Conservation (phyloP, 176 grass and related monocot species). For the Ampelocalamus luodianensis region DNA sequence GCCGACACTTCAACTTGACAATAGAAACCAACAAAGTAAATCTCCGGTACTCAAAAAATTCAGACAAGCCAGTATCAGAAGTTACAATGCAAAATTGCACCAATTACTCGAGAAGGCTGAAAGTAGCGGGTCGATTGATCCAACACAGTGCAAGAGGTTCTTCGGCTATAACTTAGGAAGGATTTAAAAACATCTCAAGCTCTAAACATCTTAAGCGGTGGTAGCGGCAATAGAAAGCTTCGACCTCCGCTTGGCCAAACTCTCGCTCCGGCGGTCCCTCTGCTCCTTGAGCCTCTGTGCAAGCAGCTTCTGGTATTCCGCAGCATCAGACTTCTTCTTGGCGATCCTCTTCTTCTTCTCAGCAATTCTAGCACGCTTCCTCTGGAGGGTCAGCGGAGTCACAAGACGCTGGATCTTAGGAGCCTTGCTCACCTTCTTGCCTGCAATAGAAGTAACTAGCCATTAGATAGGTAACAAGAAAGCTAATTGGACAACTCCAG, state of each 20-base stretch:
- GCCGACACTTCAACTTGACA: conserved; percentile 4
- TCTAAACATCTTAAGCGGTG: conserved; percentile 36
- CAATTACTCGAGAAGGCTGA: conserved; percentile 38
- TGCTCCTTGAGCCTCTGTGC: conserved; percentile 89
- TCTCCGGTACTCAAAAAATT: conserved; percentile 28
- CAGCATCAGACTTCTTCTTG: conserved; percentile 87
- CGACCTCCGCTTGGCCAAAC: conserved; percentile 89
- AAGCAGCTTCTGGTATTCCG: conserved; percentile 94
- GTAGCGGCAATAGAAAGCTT: conserved; percentile 68
- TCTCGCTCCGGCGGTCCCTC: conserved; percentile 78
- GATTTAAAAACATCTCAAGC: conserved; percentile 31
- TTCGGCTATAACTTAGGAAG: conserved; percentile 19
- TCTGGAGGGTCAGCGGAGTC: conserved; percentile 85
- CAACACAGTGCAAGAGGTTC: conserved; percentile 26
- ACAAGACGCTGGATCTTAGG: conserved; percentile 97
- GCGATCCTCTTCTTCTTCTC: conserved; percentile 95
- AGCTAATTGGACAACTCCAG: background rate
- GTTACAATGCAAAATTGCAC: conserved; percentile 49
- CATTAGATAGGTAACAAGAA: background rate
- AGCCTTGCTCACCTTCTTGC: conserved; percentile 96
- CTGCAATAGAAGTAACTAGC: conserved; percentile 45
- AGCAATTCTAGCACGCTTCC: conserved; percentile 81
- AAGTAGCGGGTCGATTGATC: conserved; percentile 27
- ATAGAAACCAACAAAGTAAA: conserved; percentile 22
- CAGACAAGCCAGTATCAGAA: background rate